These are phyloP conservation scores for Pseudogymnoascus sp. DNA, from an alignment of 2,329 filamentous ascomycete genomes.

Conservation along the genomic window DNA sequence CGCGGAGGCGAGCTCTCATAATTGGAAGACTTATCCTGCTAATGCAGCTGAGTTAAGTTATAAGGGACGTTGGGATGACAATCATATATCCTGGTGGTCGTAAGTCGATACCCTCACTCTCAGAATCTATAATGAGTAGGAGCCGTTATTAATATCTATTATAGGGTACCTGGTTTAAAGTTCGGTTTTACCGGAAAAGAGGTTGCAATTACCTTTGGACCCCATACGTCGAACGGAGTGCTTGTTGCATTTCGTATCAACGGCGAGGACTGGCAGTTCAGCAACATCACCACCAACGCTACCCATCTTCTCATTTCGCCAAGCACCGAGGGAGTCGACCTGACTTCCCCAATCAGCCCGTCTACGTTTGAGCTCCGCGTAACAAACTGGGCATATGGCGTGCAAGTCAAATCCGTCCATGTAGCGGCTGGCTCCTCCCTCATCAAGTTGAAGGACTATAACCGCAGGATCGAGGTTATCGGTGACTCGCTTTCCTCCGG, in stretches of 20 bases:
- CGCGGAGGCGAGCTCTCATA: slow-evolving; percentile 28
- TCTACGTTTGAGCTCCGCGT: slow-evolving; percentile 49
- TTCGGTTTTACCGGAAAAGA: slow-evolving; percentile 20
- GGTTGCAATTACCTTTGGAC: slow-evolving; percentile 21
- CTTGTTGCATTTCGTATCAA: slow-evolving; percentile 50
- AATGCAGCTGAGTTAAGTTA: slow-evolving; percentile 48
- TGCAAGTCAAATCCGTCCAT: slow-evolving; percentile 47
- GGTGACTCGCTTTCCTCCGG: slow-evolving; percentile 43
- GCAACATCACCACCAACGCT: slow-evolving; percentile 46
- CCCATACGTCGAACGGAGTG: slow-evolving; percentile 24
- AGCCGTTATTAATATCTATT: not conserved
- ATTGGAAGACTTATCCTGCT: slow-evolving; percentile 41
- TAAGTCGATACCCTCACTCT: slow-evolving; percentile 25
- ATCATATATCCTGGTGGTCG: slow-evolving; percentile 53
- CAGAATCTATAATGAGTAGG: not conserved
- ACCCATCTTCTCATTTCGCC: slow-evolving; percentile 47
- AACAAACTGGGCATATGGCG: slow-evolving; percentile 52
- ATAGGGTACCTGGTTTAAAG: slow-evolving; percentile 18
- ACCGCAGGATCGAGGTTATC: slow-evolving; percentile 35
- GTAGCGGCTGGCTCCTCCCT: slow-evolving; percentile 37
- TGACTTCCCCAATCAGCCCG: slow-evolving; percentile 35
- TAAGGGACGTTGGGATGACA: slow-evolving; percentile 54
- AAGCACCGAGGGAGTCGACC: slow-evolving; percentile 35
- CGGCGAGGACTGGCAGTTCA: slow-evolving; percentile 51
- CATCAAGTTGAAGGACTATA: slow-evolving; percentile 33